Base-by-base conservation (phyloP, 306 rosid genomes). In the barrel medic (Medicago truncatula) region DNA sequence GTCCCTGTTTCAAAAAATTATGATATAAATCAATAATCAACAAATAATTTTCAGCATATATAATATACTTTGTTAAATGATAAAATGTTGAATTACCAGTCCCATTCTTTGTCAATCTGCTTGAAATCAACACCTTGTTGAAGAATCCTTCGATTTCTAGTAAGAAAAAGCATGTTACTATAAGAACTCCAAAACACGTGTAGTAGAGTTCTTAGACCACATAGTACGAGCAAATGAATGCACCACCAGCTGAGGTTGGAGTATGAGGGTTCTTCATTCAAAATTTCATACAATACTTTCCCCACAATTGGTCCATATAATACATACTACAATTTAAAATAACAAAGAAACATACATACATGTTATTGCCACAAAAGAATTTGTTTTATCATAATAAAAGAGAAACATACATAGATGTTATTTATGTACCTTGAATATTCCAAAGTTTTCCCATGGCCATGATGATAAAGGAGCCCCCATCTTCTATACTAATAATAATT, bases 401-500 rank as follows among this genome's bases (percentile, higher is more conserved):
- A 64, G 4, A 67, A 70, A 70, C 2, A 25, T 5, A 28, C 6
- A 64, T 16, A 63, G 13, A 75, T 70, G 6, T 12, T 39, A 21
- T 67, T 12, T 28, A 21, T 67, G 15, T 84, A 94, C 99, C 97
- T 95, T 95, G 79, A 65, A 90, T 40, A 53, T 15, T 71, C 99
- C 97, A 67, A 92, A 53, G 44, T 90, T 86, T 40, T 90, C 89
- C 97, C 99, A 89, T 7, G 97, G 99, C 97, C 97, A 92, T 71
- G 89, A 31, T n/a, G 97, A 80, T 77, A 92, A 77, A 72, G 93
- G 83, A 85, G 87, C 75, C 36, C 38, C 97, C 95, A 92, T 50
- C 38, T 47, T 73, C 2, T 38, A 20, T n/a, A n/a, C 18, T 49
- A 7, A 25, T 44, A 69, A 69, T 62, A 3, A 3, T 3, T 28